phyloP scores from a whole-genome alignment of 441 rosid species.

The Rhodomyrtus psidioides region DNA sequence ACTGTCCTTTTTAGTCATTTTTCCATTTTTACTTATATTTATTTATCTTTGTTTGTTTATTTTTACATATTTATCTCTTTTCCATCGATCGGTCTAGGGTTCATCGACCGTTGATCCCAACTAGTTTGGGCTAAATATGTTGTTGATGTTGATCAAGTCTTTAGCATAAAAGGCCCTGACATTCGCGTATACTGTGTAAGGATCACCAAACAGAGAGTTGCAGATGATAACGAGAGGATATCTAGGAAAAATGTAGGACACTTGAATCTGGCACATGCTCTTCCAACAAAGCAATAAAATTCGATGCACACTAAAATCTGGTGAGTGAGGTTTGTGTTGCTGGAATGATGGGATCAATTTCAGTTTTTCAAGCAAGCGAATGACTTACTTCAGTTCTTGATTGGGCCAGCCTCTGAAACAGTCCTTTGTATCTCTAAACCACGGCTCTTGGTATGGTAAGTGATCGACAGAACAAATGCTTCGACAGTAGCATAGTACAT shows the following conservation, averaged over 20 bases:
- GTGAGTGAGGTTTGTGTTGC: neutral
- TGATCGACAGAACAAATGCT: constrained; percentile 41
- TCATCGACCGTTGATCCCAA: no score
- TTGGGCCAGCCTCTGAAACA: constrained; percentile 79
- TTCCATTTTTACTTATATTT: no score
- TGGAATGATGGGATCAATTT: neutral
- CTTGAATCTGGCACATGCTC: no score
- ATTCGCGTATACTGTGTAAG: neutral
- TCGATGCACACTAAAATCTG: no score
- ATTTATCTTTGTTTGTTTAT: no score
- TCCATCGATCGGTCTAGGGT: no score
- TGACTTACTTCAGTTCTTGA: constrained; percentile 84
- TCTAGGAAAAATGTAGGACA: neutral
- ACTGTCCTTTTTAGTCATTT: no score
- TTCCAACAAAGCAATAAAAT: no score
- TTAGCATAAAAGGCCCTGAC: neutral
- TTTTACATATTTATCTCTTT: no score
- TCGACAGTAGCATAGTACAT: constrained; percentile 63
- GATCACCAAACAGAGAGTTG: neutral
- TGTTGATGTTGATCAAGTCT: no score
- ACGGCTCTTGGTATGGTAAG: constrained; percentile 57
- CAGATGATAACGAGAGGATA: neutral
- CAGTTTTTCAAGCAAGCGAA: neutral
- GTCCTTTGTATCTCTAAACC: constrained; percentile 54
- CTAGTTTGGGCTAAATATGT: no score